Evolutionary conservation across 2,329 filamentous ascomycete genomes (phyloP), one percentile per base, ranked within the genome.

Genomic region (Cladobotryum protrusum): DNA sequence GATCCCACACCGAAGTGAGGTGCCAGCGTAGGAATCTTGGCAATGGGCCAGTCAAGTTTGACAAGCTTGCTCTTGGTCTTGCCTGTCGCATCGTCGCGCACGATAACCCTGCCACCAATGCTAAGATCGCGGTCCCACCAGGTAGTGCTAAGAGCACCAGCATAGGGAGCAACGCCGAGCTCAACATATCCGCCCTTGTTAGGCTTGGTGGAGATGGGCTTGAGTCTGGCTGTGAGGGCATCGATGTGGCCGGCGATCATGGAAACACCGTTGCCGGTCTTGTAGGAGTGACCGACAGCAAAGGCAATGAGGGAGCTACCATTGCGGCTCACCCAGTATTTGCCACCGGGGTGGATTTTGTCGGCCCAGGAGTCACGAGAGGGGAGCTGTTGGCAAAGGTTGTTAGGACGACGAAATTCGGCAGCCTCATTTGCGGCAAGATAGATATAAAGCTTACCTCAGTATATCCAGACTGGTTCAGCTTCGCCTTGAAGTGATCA

Each of bases 41-140:
- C 93, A 71, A 99, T 90, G 1, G 93, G 92, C 89, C 91, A 96
- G 65, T 86, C 88, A 45, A 97, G 76, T 73, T 95, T 95, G 54
- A 96, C 91, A 42, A 97, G 77, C 72, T 85, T 88, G 29, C 81
- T 83, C 18, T 79, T 76, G 34, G 95, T 89, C 77, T 92, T 95
- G 57, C 86, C 86, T 2, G 81, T 80, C 43, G 74, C 70, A 4
- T 76, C 65, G 59, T 96, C 85, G 56, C 84, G 87, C 42, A 97
- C 84, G 44, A 97, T 76, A 4, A 97, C 92, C 41, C 90, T 79
- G 36, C 93, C 93, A 56, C 90, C 93, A 59, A 97, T 87, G 57
- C 87, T 85, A 46, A 99, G 78, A 67, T 99, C 93, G 35, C 93
- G 82, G 67, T 97, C 93, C 92, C 91, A 97, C 93, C 93, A 97